Percentiles rank a stretch among this genome's conserved stretches.
These are phyloP conservation scores for Spatholobus suberectus DNA, from an alignment of 306 rosid species.

Conservation along the genomic window DNA sequence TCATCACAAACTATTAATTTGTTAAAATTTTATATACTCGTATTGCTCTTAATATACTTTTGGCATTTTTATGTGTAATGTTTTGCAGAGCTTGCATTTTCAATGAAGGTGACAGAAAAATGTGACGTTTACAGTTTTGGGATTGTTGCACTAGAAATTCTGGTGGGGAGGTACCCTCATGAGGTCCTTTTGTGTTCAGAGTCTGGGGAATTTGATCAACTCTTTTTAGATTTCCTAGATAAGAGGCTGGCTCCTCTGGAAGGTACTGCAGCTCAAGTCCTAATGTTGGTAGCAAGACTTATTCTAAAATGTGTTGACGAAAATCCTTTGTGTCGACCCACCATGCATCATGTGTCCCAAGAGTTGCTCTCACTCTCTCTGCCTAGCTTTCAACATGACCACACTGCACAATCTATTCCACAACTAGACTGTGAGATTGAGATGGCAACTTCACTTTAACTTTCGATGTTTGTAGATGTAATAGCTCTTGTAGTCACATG, in stretches of 20 bases:
- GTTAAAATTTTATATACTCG: neutral
- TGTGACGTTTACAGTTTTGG: constrained; percentile 43
- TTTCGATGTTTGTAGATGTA: neutral
- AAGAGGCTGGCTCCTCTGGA: constrained; percentile 24
- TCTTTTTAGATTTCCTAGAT: constrained; percentile 34
- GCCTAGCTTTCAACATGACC: neutral
- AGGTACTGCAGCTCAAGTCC: neutral
- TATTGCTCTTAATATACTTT: neutral
- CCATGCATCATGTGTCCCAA: constrained; percentile 36
- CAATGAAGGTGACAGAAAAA: constrained; percentile 44
- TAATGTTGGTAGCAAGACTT: neutral
- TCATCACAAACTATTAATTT: neutral
- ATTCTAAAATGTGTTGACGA: constrained; percentile 24
- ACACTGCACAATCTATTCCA: constrained; percentile 22
- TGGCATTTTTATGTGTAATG: neutral
- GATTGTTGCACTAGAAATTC: constrained; percentile 34
- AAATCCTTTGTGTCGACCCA: constrained; percentile 36
- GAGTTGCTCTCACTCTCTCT: constrained; percentile 4
- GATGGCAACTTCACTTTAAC: neutral
- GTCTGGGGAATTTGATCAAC: constrained; percentile 21
- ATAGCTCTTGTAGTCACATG: neutral
- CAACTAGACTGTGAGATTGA: neutral
- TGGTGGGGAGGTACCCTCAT: constrained; percentile 31
- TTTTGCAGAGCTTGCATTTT: constrained; percentile 38
- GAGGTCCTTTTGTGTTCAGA: constrained; percentile 20